Evolutionary conservation across 495 filamentous ascomycete genomes (phyloP).

Genomic region (Barbatosphaeria neglecta): DNA sequence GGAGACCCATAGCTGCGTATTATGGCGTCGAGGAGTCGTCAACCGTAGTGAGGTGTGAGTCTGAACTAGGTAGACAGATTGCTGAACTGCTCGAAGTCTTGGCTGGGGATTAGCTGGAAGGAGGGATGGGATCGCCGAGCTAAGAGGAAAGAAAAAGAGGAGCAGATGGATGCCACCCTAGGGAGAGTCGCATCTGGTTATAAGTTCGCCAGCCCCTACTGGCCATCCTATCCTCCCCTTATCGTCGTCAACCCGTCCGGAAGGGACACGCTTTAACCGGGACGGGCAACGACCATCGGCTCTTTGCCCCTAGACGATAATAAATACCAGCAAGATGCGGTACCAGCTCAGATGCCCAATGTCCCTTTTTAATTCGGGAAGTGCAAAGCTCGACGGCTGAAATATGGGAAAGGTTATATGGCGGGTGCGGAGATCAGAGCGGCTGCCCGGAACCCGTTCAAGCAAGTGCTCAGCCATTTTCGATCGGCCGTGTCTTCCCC

Average conservation of each 20-base stretch:
- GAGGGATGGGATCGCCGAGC: not conserved
- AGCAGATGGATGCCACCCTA: not conserved
- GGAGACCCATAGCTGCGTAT: conserved; percentile 19
- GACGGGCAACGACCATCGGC: not conserved
- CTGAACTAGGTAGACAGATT: not conserved
- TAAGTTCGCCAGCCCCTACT: no score
- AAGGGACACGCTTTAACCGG: not conserved
- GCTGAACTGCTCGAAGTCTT: not conserved
- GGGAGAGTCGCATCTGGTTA: not conserved
- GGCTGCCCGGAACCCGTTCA: no score
- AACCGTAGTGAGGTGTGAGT: not conserved
- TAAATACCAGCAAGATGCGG: no score
- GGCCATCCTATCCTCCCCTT: not conserved
- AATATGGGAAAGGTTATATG: not conserved
- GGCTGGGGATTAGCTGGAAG: not conserved
- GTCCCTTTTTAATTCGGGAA: not conserved
- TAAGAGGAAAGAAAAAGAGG: not conserved
- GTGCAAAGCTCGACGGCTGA: not conserved
- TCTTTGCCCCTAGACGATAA: no score
- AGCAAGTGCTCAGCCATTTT: not conserved
- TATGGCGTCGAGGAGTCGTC: not conserved
- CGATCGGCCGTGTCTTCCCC: not conserved
- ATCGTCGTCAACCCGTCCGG: not conserved
- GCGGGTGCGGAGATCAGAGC: not conserved
- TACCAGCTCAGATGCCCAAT: no score